Evolutionary conservation across 2,329 filamentous ascomycete genomes (phyloP).

Genomic region (Exophiala sp.): DNA sequence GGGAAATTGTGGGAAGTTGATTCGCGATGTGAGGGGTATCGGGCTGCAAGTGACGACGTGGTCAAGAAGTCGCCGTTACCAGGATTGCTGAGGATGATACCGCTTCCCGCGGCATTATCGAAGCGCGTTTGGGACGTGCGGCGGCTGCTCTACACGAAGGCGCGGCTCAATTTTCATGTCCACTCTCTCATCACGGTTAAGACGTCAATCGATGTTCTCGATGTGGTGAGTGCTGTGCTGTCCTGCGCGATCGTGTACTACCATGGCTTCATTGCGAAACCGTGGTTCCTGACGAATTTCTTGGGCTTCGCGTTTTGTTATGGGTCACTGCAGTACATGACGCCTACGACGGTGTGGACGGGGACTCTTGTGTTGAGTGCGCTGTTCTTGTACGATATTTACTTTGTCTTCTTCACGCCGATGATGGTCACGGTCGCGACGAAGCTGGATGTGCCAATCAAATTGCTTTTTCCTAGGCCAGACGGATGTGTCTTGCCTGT

Average conservation of each 20-base stretch:
- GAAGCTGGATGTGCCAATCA: conserved; percentile 86
- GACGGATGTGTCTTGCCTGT: conserved; percentile 31
- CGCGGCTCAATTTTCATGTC: conserved; percentile 51
- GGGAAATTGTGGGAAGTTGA: conserved; percentile 49
- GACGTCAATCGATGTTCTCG: conserved; percentile 40
- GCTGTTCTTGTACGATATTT: conserved; percentile 91
- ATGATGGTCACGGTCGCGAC: conserved; percentile 67
- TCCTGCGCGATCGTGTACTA: conserved; percentile 59
- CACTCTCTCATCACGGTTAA: conserved; percentile 50
- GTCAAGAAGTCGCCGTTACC: conserved; percentile 48
- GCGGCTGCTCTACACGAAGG: conserved; percentile 48
- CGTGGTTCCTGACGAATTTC: conserved; percentile 76
- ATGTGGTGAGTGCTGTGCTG: conserved; percentile 55
- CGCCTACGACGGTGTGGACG: conserved; percentile 81
- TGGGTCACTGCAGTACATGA: conserved; percentile 74
- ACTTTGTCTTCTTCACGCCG: conserved; percentile 57
- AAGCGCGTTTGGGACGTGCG: conserved; percentile 50
- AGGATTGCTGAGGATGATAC: conserved; percentile 46
- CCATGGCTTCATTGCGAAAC: conserved; percentile 59
- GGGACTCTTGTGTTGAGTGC: conserved; percentile 73
- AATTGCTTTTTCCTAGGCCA: conserved; percentile 77
- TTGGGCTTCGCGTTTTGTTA: conserved; percentile 88
- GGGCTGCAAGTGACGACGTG: conserved; percentile 18
- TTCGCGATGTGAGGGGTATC: conserved; percentile 34
- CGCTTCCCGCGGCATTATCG: conserved; percentile 38